These are phyloP conservation scores for Didymosphaeria variabile DNA, from an alignment of 2,329 filamentous ascomycete species.

Conservation along the genomic window DNA sequence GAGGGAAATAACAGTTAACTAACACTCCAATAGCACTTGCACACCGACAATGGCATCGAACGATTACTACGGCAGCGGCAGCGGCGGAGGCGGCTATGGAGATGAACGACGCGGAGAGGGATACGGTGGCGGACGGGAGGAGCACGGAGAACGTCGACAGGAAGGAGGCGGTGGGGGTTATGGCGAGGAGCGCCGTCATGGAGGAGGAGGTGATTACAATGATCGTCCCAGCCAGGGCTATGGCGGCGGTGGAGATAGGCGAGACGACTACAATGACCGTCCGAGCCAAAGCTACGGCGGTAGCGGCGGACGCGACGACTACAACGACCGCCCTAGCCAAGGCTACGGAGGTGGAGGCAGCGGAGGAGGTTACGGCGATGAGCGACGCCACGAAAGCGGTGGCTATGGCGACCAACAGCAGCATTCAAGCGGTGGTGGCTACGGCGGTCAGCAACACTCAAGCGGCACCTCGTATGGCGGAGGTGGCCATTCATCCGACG, in stretches of 20 bases:
- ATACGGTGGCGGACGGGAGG: conserved; percentile 21
- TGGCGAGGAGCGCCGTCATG: conserved; percentile 3
- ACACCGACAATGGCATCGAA: conserved; percentile 28
- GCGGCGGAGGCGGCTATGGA: conserved; percentile 27
- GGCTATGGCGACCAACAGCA: conserved; percentile 29
- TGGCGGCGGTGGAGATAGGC: not conserved
- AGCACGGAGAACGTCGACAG: conserved; percentile 14
- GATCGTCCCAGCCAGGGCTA: conserved; percentile 13
- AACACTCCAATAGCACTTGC: not conserved
- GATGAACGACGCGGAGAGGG: conserved; percentile 22
- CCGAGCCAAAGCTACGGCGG: conserved; percentile 18
- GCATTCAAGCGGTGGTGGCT: conserved; percentile 54
- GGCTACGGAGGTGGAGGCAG: conserved; percentile 5
- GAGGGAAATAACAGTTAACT: no score
- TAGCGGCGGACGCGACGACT: conserved; percentile 18
- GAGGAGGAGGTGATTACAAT: conserved; percentile 7
- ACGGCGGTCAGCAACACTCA: conserved; percentile 52
- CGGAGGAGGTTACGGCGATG: conserved; percentile 9
- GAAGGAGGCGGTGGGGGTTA: conserved; percentile 3
- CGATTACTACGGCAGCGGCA: conserved; percentile 24
- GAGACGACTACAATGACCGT: conserved; percentile 15
- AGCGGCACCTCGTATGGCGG: conserved; percentile 56
- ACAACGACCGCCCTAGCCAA: conserved; percentile 25
- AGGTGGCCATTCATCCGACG: conserved; percentile 54
- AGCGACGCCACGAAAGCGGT: conserved; percentile 11